phyloP scores from a whole-genome alignment of 2,329 filamentous ascomycete species.

The Fusarium sp. region DNA sequence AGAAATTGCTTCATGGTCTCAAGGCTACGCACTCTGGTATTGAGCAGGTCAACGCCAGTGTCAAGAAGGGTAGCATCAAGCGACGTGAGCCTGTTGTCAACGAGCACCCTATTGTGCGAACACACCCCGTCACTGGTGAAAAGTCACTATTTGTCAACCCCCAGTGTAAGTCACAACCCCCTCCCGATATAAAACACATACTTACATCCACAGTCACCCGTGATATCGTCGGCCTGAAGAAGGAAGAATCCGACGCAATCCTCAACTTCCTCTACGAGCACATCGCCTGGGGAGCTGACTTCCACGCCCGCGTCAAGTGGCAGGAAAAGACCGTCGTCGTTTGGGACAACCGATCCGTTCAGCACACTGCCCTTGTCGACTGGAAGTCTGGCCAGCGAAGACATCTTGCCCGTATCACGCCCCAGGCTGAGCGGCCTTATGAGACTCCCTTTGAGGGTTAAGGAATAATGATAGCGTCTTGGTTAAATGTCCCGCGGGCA shows the following conservation, averaged over 20 bases:
- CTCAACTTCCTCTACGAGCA: constrained; percentile 76
- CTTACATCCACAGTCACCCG: constrained; percentile 71
- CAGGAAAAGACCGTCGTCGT: constrained; percentile 82
- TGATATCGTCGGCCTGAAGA: constrained; percentile 83
- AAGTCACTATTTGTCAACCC: constrained; percentile 87
- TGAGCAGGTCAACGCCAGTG: constrained; percentile 80
- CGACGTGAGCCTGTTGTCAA: constrained; percentile 79
- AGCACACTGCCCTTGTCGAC: constrained; percentile 82
- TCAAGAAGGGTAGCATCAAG: constrained; percentile 74
- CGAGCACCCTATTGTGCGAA: constrained; percentile 81
- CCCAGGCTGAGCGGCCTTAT: constrained; percentile 81
- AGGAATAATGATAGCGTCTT: not conserved
- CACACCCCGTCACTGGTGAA: constrained; percentile 84
- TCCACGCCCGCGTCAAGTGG: constrained; percentile 81
- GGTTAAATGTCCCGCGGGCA: constrained; percentile 4
- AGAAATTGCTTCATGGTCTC: constrained; percentile 82
- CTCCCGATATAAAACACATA: not conserved
- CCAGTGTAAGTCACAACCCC: constrained; percentile 69
- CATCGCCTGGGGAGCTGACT: constrained; percentile 67
- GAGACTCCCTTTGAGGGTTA: constrained; percentile 67
- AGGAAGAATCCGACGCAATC: constrained; percentile 83
- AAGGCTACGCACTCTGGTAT: constrained; percentile 83
- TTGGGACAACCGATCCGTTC: constrained; percentile 86
- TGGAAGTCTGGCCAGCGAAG: constrained; percentile 83
- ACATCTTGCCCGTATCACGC: constrained; percentile 84